Conservation (phyloP, 768 basidiomycete species). For the Suillus ampliporus region DNA sequence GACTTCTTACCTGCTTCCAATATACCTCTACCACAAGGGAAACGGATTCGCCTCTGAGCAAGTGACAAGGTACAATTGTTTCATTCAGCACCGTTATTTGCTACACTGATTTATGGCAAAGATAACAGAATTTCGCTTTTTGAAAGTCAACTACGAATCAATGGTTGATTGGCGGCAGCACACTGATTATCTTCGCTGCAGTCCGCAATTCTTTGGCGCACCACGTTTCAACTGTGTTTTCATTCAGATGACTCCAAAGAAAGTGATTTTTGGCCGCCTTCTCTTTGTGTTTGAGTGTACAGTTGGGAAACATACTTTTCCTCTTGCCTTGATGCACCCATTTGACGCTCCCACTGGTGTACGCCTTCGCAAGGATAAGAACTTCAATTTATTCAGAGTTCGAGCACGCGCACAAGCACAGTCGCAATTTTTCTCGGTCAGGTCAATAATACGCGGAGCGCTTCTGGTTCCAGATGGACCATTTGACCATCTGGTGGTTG, state of each 20-base stretch:
- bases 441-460: conserved; percentile 38
- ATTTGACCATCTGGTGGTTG: conserved; percentile 31
- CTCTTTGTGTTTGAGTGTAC: conserved; percentile 25
- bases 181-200: conserved; percentile 35
- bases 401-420: conserved; percentile 10
- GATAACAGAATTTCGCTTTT: conserved; percentile 31
- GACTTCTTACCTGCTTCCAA: neutral
- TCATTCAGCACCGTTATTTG: neutral
- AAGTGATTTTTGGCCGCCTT: conserved; percentile 25
- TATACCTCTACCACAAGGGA: conserved; percentile 1
- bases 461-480: conserved; percentile 25
- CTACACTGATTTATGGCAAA: conserved; percentile 11
- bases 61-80: conserved; percentile 8
- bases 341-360: conserved; percentile 19
- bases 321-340: conserved; percentile 25
- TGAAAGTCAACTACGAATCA: conserved; percentile 35
- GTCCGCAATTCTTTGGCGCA: conserved; percentile 32
- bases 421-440: conserved; percentile 29
- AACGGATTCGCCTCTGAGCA: conserved; percentile 1
- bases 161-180: conserved; percentile 33
- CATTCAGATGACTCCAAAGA: conserved; percentile 18
- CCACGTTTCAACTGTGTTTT: conserved; percentile 37
- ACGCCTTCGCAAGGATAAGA: conserved; percentile 25
- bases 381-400: conserved; percentile 27
- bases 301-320: conserved; percentile 11